These are phyloP conservation scores for Solanum pinnatisectum DNA, from an alignment of 257 asterid genomes.

Conservation along the genomic window DNA sequence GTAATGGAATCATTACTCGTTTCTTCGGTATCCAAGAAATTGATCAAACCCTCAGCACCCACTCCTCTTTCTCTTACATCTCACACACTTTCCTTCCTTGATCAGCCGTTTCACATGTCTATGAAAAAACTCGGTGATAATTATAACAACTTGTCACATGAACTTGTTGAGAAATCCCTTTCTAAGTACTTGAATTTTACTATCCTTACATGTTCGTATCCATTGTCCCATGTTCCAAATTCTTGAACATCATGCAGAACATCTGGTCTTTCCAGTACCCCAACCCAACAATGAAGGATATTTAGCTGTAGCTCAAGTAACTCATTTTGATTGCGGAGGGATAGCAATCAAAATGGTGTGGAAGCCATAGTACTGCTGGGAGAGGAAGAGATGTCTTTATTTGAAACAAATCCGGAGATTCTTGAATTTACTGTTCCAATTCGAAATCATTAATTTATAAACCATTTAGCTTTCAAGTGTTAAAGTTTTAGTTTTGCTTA, in stretches of 20 bases:
- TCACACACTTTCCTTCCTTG: conserved; percentile 5
- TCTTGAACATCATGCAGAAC: too few species aligned
- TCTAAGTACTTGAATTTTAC: neutral
- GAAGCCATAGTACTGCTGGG: neutral
- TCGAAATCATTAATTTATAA: too few species aligned
- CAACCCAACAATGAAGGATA: neutral
- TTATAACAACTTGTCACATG: too few species aligned
- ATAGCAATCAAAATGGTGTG: neutral
- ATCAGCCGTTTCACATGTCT: neutral
- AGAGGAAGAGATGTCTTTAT: neutral
- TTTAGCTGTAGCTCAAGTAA: neutral
- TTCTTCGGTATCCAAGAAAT: neutral
- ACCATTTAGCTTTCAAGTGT: too few species aligned
- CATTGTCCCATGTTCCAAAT: neutral
- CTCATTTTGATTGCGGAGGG: neutral
- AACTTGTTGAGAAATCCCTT: neutral
- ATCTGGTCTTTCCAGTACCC: neutral
- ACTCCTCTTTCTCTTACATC: neutral
- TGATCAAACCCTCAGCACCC: neutral
- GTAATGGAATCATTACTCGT: neutral
- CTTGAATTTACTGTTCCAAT: neutral
- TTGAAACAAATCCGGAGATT: neutral
- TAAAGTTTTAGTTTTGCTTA: too few species aligned
- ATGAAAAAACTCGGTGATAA: neutral
- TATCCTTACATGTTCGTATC: neutral